Conservation (phyloP, 1,284 basidiomycete genomes). For the Pulveroboletus sp. region DNA sequence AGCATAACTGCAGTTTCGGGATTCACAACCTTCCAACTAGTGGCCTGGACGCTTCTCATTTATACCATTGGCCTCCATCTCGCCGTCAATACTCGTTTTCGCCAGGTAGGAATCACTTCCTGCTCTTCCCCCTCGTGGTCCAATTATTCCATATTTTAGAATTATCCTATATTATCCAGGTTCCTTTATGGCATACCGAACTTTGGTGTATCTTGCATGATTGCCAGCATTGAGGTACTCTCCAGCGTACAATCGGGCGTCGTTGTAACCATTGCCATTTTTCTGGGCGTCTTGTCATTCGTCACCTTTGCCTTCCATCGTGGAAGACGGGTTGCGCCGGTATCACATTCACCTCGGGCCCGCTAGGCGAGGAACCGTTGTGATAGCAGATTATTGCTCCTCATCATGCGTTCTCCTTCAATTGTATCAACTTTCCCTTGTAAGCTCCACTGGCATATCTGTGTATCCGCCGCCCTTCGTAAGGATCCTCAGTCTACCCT, state of each 20-base stretch:
- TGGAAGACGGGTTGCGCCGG: neutral
- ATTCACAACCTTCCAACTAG: constrained; percentile 9
- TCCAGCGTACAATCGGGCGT: constrained; percentile 7
- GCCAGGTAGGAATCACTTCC: constrained; percentile 1
- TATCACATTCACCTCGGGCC: too few species aligned
- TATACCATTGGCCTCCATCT: constrained; percentile 25
- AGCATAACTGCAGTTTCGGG: constrained; percentile 17
- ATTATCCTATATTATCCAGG: constrained; percentile 6
- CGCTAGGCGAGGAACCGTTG: neutral
- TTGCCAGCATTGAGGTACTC: constrained; percentile 13
- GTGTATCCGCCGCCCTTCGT: too few species aligned
- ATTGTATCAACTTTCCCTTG: neutral
- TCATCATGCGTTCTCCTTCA: neutral
- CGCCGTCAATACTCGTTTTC: constrained; percentile 6
- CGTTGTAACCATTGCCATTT: constrained; percentile 6
- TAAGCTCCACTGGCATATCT: too few species aligned
- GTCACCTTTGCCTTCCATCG: neutral
- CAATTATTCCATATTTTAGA: neutral
- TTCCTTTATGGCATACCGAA: constrained; percentile 25
- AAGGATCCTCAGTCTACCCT: too few species aligned
- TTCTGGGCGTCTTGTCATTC: constrained; percentile 12
- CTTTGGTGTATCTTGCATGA: constrained; percentile 15
- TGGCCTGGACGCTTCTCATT: constrained; percentile 18
- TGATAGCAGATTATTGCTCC: too few species aligned
- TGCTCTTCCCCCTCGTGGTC: too few species aligned